Base-by-base conservation (phyloP, 2,329 filamentous ascomycete genomes). In the Chlorencoelia australis region DNA sequence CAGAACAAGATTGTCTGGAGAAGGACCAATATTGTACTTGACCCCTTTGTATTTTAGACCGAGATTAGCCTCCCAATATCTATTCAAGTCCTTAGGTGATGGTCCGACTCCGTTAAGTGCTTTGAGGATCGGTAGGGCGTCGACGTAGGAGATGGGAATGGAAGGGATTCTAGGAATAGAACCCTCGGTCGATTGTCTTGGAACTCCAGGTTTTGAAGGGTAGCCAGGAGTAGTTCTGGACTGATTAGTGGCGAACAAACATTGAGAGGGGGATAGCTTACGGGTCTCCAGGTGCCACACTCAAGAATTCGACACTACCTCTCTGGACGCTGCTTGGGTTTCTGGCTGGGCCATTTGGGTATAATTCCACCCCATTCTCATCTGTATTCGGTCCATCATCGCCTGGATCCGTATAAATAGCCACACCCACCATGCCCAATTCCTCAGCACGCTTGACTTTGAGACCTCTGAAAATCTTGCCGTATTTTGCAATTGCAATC, bases 381-480 rank as follows among this genome's bases (percentile, higher is more conserved):
- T 88, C 85, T 0, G 84, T 94, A 10, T 83, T 68, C 6, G 80
- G 68, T 13, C 83, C 84, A 60, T 96, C 89, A 52, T 94, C 85
- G 28, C 88, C 86, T 1, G 89, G 89, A 56, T 96, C 89, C 29
- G 71, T 80, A 62, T 89, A 96, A 31, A 95, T 73, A 32, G 95
- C 65, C 9, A 75, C 69, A n/a, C 87, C 89, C 29, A 91, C 66
- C 74, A 91, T 89, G 22, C 88, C 89, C 13, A 94, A 67, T 50
- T 95, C 86, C 59, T 94, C 82, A 2, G 89, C 89, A 33, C 87
- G 75, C 67, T 94, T 94, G 39, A 95, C 76, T 60, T 95, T 96
- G 44, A 96, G 68, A 1, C 88, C 89, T 36, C 89, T 74, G 66
- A 95, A 94, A 43, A 89, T 78, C 30, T 73, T 69, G 11, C 89